phyloP scores from a whole-genome alignment of 78 protist species.

The Pigoraptor vietnamica region DNA sequence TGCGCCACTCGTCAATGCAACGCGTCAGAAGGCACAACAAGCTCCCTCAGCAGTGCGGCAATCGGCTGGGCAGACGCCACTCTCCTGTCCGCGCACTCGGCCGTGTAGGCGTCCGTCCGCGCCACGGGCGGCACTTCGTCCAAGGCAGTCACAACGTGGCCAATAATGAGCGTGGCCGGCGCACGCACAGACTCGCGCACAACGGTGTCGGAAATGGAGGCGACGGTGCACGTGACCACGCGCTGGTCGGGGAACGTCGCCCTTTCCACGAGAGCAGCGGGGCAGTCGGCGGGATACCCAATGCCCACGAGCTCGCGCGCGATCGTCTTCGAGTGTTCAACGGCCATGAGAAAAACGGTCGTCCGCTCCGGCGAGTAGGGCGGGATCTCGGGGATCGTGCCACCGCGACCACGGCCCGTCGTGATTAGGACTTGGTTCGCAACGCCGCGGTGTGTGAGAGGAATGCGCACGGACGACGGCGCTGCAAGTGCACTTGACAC shows the following conservation, averaged over 20 bases:
- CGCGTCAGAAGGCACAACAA: too few relatives aligned
- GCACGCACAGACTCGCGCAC: not conserved
- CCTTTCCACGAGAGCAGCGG: not conserved
- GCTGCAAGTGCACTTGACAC: slow-evolving; percentile 30
- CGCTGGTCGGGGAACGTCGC: not conserved
- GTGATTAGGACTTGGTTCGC: slow-evolving; percentile 29
- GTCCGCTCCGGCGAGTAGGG: not conserved
- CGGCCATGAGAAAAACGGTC: slow-evolving; percentile 31
- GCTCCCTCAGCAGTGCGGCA: too few relatives aligned
- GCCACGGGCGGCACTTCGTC: not conserved
- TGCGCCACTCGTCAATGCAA: too few relatives aligned
- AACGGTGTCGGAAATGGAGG: not conserved
- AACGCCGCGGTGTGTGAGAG: slow-evolving; percentile 39
- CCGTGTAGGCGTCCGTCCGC: too few relatives aligned
- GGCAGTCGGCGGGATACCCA: not conserved
- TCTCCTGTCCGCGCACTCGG: too few relatives aligned
- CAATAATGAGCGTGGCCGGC: not conserved
- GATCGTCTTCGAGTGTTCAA: not conserved
- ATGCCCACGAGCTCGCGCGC: not conserved
- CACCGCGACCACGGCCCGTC: slow-evolving; percentile 30
- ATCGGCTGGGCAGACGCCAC: too few relatives aligned
- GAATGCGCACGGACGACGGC: slow-evolving; percentile 39
- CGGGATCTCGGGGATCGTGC: not conserved
- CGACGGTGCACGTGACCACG: not conserved
- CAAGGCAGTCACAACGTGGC: not conserved